Base-by-base conservation (phyloP, 2,329 filamentous ascomycete species). In the Curvularia sp. region DNA sequence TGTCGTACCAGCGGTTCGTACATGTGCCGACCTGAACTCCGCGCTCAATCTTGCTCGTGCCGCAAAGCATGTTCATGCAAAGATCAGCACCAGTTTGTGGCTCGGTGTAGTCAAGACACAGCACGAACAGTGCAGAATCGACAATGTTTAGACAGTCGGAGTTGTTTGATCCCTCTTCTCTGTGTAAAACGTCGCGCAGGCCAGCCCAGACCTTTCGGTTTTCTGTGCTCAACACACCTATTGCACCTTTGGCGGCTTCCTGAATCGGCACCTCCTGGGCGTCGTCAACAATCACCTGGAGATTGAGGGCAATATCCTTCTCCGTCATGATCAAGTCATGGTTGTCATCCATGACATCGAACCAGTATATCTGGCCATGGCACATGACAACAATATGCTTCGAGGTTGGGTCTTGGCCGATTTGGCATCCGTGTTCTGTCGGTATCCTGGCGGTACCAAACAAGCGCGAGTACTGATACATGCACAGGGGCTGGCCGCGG, bases 41-140 rank as follows among this genome's bases (percentile, higher is more conserved):
- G 73, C 90, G 91, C 71, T 96, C 91, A 12, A 98, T 89, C 72
- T 95, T 89, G 68, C 90, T 97, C 0, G 93, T 96, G 43, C 95
- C 95, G 72, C 95, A 98, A 12, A 99, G 89, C 94, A 99, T 98
- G 77, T 98, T 99, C 74, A 92, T 93, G 77, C 93, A 97, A n/a
- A 98, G 85, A 30, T 92, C 90, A 0, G 92, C 89, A 0, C 89
- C 90, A 46, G 86, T 92, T 1, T 84, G 80, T 0, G 95, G 93
- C 74, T 97, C 93, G 0, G 92, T 92, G 71, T 96, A 95, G 77
- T 99, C 95, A 4, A 99, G 82, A 67, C 93, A 98, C 2, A 99
- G 83, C 18, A 96, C 86, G 72, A 98, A 99, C 0, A 99, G 83
- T 0, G 95, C 93, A 1, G 93, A 93, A 76, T 99, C 95, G 46